Evolutionary conservation across 495 filamentous ascomycete genomes (phyloP).

Genomic region (Daldinia concentrica): DNA sequence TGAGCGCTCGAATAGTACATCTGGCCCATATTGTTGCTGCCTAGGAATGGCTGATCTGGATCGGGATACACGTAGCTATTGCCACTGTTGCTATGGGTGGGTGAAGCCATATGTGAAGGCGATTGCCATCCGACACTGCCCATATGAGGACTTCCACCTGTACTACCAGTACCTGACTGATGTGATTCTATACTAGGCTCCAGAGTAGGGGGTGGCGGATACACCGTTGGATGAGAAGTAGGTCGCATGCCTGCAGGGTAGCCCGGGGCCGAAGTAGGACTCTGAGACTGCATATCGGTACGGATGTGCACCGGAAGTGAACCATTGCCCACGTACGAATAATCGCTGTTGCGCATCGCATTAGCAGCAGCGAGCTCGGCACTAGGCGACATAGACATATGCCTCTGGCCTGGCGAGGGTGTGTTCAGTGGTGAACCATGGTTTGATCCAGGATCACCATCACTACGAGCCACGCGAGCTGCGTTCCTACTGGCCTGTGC

Average conservation of each 20-base stretch:
- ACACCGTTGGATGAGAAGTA: slow-evolving; percentile 80
- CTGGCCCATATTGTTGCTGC: slow-evolving; percentile 64
- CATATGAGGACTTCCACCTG: slow-evolving; percentile 76
- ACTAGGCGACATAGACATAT: slow-evolving; percentile 80
- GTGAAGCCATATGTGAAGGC: slow-evolving; percentile 72
- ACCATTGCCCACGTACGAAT: slow-evolving; percentile 72
- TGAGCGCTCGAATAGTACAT: slow-evolving; percentile 70
- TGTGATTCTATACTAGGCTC: slow-evolving; percentile 87
- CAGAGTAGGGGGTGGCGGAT: slow-evolving; percentile 83
- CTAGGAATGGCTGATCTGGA: slow-evolving; percentile 63
- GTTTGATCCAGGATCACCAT: slow-evolving; percentile 80
- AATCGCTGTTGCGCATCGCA: slow-evolving; percentile 76
- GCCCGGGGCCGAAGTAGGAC: slow-evolving; percentile 69
- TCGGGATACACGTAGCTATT: slow-evolving; percentile 77
- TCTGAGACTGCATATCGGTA: slow-evolving; percentile 77
- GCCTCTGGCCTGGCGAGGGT: slow-evolving; percentile 82
- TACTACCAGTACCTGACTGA: slow-evolving; percentile 68
- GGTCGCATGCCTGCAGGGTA: slow-evolving; percentile 67
- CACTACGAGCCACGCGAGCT: slow-evolving; percentile 62
- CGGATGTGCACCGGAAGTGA: slow-evolving; percentile 87
- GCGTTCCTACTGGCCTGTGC: slow-evolving; percentile 55
- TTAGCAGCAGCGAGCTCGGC: slow-evolving; percentile 78
- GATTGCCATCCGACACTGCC: slow-evolving; percentile 77
- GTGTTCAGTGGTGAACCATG: slow-evolving; percentile 85
- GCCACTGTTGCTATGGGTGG: slow-evolving; percentile 64